Percentiles rank a stretch among this genome's conserved stretches.
Evolutionary conservation across 768 basidiomycete genomes (phyloP).

Genomic region (Gloeopeniophorella convolvens): DNA sequence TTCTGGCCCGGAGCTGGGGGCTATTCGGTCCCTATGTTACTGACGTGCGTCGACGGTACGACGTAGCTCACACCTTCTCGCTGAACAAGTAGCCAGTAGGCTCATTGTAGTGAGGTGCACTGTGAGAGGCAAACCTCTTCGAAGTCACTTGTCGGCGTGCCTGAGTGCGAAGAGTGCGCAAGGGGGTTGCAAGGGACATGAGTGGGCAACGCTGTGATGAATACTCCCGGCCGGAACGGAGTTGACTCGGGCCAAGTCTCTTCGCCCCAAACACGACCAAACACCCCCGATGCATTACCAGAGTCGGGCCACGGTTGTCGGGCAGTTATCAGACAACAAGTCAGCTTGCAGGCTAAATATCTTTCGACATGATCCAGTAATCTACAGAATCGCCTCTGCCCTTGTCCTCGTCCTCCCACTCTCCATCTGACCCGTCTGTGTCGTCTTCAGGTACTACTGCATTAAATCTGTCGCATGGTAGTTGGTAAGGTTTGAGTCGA

Average conservation of each 20-base stretch:
- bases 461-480: not conserved
- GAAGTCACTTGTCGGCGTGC: constrained; percentile 25
- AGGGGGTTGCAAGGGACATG: constrained; percentile 14
- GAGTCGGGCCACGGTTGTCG: no score
- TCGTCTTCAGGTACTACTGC: constrained; percentile 27
- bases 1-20: constrained; percentile 76
- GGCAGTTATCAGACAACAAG: no score
- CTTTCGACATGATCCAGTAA: constrained; percentile 35
- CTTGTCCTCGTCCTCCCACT: constrained; percentile 27
- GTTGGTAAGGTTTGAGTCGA: not conserved
- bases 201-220: not conserved
- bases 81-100: constrained; percentile 83
- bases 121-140: constrained; percentile 61
- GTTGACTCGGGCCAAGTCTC: not conserved
- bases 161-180: constrained; percentile 15
- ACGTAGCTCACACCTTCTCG: constrained; percentile 60
- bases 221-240: not conserved
- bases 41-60: no score
- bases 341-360: no score
- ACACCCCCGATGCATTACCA: no score
- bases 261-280: constrained; percentile 14
- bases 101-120: constrained; percentile 75
- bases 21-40: no score
- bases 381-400: constrained; percentile 28
- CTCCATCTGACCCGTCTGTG: constrained; percentile 24